Evolutionary conservation across 257 asterid species (phyloP).

Genomic region (Eucommia ulmoides): DNA sequence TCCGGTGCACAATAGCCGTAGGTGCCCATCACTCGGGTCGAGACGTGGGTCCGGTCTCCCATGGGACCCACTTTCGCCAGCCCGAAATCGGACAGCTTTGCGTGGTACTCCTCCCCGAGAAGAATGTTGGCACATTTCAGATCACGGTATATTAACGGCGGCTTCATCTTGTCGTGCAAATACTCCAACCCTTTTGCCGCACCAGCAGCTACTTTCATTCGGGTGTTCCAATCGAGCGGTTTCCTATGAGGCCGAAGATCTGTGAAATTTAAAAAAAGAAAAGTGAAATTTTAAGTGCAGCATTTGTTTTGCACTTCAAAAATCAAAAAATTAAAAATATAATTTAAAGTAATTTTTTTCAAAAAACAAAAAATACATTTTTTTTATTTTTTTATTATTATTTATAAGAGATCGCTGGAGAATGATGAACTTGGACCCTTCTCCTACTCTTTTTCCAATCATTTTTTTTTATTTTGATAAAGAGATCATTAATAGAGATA

Average conservation of each 20-base stretch:
- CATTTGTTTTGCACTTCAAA: too few relatives aligned
- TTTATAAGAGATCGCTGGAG: too few relatives aligned
- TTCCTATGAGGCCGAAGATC: slow-evolving; percentile 25
- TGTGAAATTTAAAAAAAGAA: slow-evolving; percentile 14
- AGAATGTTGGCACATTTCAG: slow-evolving; percentile 69
- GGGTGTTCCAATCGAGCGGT: slow-evolving; percentile 51
- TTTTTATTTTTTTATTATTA: too few relatives aligned
- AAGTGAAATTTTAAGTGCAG: too few relatives aligned
- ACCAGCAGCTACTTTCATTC: slow-evolving; percentile 84
- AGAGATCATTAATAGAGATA: too few relatives aligned
- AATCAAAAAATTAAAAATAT: too few relatives aligned
- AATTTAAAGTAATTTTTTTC: too few relatives aligned
- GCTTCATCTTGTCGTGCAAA: slow-evolving; percentile 64
- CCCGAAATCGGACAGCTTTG: slow-evolving; percentile 87
- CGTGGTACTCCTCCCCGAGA: slow-evolving; percentile 52
- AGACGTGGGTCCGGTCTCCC: slow-evolving; percentile 72
- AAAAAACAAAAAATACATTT: too few relatives aligned
- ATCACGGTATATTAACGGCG: slow-evolving; percentile 72
- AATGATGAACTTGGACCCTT: too few relatives aligned
- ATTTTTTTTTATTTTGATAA: too few relatives aligned
- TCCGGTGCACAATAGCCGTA: slow-evolving; percentile 89
- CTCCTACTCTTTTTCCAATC: too few relatives aligned
- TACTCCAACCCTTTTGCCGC: slow-evolving; percentile 77
- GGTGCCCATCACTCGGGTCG: slow-evolving; percentile 90
- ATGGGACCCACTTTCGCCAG: slow-evolving; percentile 71